These are phyloP conservation scores for Fusarium stilboides DNA, from an alignment of 2,329 filamentous ascomycete genomes.

Conservation along the genomic window DNA sequence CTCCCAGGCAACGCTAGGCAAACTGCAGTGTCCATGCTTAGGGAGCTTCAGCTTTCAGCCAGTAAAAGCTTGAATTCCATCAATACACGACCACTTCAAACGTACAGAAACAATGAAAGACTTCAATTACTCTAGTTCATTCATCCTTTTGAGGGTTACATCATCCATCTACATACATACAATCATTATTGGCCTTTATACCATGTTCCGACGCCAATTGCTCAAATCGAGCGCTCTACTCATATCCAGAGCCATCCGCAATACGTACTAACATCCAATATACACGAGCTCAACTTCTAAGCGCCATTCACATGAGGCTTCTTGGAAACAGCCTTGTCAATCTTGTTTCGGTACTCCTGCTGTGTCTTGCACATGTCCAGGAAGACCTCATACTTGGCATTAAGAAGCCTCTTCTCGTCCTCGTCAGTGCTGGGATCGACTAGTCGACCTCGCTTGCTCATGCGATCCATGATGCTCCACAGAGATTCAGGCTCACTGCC, in stretches of 20 bases:
- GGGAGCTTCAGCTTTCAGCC: conserved; percentile 19
- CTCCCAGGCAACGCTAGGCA: conserved; percentile 40
- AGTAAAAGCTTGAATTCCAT: neutral
- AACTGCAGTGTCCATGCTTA: conserved; percentile 12
- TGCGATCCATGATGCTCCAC: conserved; percentile 97
- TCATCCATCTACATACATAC: conserved; percentile 18
- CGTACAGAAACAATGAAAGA: conserved; percentile 1
- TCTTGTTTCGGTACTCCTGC: conserved; percentile 82
- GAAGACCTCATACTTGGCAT: conserved; percentile 96
- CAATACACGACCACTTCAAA: neutral
- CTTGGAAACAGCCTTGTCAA: conserved; percentile 74
- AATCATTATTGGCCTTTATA: conserved; percentile 31
- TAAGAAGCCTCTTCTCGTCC: conserved; percentile 83
- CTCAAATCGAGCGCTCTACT: conserved; percentile 20
- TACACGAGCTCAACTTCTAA: conserved; percentile 27
- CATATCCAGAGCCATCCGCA: conserved; percentile 2
- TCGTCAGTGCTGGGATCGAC: conserved; percentile 81
- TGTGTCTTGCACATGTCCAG: conserved; percentile 91
- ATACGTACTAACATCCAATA: neutral
- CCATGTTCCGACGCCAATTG: conserved; percentile 30
- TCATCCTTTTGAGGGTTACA: conserved; percentile 17
- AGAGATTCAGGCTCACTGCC: conserved; percentile 84
- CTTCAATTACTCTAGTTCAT: conserved; percentile 30
- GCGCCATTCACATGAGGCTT: conserved; percentile 54
- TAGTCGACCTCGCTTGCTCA: conserved; percentile 93